Conservation (phyloP, 2,329 filamentous ascomycete genomes). For the Ceratocystis colombiana region DNA sequence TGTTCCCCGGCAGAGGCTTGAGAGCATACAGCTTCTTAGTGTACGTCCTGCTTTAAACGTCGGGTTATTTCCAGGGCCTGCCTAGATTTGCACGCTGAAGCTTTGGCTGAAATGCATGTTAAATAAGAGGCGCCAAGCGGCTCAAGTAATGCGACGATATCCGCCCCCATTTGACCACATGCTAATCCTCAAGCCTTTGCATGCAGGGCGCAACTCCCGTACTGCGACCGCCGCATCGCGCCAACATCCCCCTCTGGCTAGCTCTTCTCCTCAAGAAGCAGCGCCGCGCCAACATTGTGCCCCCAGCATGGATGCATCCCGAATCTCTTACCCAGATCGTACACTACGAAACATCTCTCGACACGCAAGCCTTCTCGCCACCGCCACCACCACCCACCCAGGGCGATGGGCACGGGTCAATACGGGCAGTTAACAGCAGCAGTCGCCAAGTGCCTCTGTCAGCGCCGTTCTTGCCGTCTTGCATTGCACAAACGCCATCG, state of each 20-base stretch:
- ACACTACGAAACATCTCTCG: constrained; percentile 64
- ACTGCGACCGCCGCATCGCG: constrained; percentile 71
- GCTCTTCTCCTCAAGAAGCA: constrained; percentile 91
- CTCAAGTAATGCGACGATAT: too few species aligned
- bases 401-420: constrained; percentile 41
- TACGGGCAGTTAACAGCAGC: constrained; percentile 34
- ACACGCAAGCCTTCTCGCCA: constrained; percentile 63
- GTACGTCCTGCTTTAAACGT: constrained; percentile 47
- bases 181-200: not conserved
- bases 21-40: constrained; percentile 71
- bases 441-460: constrained; percentile 36
- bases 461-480: constrained; percentile 69
- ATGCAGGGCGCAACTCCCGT: constrained; percentile 63
- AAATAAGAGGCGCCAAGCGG: not conserved
- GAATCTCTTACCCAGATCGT: constrained; percentile 68
- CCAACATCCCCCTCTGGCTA: constrained; percentile 80
- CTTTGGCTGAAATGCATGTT: too few species aligned
- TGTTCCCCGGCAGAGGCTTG: constrained; percentile 80
- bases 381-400: constrained; percentile 49
- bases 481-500: constrained; percentile 57
- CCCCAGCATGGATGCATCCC: constrained; percentile 78
- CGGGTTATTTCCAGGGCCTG: too few species aligned
- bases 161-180: too few species aligned
- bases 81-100: too few species aligned
- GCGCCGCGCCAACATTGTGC: constrained; percentile 80